Evolutionary conservation across 2,329 filamentous ascomycete species (phyloP).

Genomic region (Hysterium pulicare): DNA sequence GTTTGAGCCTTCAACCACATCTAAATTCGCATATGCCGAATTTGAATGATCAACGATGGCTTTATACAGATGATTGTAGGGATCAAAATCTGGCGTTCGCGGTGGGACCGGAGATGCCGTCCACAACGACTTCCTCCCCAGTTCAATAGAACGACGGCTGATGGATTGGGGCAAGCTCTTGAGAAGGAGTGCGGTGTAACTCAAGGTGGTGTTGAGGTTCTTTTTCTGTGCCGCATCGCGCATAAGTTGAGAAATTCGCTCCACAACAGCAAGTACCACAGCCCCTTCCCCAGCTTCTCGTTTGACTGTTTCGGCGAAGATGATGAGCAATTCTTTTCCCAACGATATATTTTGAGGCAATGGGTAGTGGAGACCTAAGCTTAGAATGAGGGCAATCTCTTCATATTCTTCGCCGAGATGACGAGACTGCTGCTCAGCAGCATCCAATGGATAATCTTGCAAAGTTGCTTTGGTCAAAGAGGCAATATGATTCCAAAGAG

Average conservation of each 20-base stretch:
- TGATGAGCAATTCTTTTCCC: slow-evolving; percentile 50
- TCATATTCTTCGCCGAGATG: slow-evolving; percentile 67
- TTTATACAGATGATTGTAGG: slow-evolving; percentile 65
- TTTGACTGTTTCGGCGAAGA: slow-evolving; percentile 55
- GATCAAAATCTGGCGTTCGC: slow-evolving; percentile 47
- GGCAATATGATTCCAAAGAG: slow-evolving; percentile 29
- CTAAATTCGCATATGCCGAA: slow-evolving; percentile 51
- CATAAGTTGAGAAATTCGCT: slow-evolving; percentile 59
- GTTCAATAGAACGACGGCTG: slow-evolving; percentile 53
- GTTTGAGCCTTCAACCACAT: slow-evolving; percentile 37
- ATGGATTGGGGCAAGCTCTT: slow-evolving; percentile 39
- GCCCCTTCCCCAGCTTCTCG: slow-evolving; percentile 64
- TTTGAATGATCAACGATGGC: slow-evolving; percentile 54
- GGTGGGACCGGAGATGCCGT: slow-evolving; percentile 45
- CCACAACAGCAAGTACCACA: slow-evolving; percentile 63
- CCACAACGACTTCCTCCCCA: slow-evolving; percentile 65
- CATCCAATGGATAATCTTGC: slow-evolving; percentile 18
- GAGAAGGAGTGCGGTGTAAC: slow-evolving; percentile 35
- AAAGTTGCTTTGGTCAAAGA: slow-evolving; percentile 20
- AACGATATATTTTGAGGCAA: slow-evolving; percentile 16
- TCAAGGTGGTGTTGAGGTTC: slow-evolving; percentile 16
- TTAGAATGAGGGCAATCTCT: slow-evolving; percentile 63
- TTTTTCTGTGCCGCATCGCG: slow-evolving; percentile 17
- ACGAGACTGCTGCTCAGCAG: slow-evolving; percentile 21
- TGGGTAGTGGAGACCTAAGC: slow-evolving; percentile 53